These are phyloP conservation scores for Verticillium klebahnii DNA, from an alignment of 2,329 filamentous ascomycete species.

Conservation along the genomic window DNA sequence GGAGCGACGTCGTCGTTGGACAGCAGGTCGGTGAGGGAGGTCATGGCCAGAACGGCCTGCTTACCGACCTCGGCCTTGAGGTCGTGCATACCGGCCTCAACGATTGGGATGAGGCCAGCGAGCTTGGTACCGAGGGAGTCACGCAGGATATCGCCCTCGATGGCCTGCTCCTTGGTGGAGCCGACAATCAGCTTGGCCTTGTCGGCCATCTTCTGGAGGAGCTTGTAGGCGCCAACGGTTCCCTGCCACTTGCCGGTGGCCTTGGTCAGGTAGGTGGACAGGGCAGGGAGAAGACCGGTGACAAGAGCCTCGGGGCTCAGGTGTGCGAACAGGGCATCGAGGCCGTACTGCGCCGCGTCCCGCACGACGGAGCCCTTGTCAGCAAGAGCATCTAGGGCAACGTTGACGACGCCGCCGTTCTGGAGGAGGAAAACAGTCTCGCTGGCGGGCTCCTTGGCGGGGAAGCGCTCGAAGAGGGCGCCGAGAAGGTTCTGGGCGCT, in stretches of 20 bases:
- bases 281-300: constrained; percentile 71
- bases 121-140: constrained; percentile 87
- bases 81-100: constrained; percentile 94
- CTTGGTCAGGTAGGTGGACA: constrained; percentile 73
- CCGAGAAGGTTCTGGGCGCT: constrained; percentile 93
- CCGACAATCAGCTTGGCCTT: constrained; percentile 85
- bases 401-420: constrained; percentile 66
- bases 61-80: constrained; percentile 86
- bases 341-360: constrained; percentile 88
- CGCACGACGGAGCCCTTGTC: constrained; percentile 88
- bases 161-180: constrained; percentile 73
- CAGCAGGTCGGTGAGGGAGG: constrained; percentile 78
- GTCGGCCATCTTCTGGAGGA: constrained; percentile 90
- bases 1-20: constrained; percentile 97
- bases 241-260: constrained; percentile 96
- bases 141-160: constrained; percentile 82
- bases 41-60: constrained; percentile 90
- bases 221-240: constrained; percentile 76
- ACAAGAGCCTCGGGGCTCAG: constrained; percentile 80
- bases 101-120: constrained; percentile 82
- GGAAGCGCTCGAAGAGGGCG: constrained; percentile 87
- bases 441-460: constrained; percentile 68
- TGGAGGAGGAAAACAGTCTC: constrained; percentile 81
- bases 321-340: constrained; percentile 80
- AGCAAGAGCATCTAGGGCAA: constrained; percentile 77